phyloP scores from a whole-genome alignment of 371 early-diverging fungal genomes.

The Mucor mucedo region DNA sequence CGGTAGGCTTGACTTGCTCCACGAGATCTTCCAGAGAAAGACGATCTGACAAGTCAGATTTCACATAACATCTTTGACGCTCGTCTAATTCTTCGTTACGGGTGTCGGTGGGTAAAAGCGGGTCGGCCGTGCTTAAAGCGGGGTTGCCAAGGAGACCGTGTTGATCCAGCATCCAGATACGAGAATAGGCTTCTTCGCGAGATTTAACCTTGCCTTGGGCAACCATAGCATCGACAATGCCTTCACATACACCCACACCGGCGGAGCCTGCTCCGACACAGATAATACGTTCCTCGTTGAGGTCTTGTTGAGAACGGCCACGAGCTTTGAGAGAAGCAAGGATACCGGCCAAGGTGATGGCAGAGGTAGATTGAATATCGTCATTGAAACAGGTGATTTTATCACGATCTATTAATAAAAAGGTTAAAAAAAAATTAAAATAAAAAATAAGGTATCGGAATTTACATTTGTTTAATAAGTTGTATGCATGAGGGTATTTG shows the following conservation, averaged over 20 bases:
- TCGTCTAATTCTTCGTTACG: constrained; percentile 45
- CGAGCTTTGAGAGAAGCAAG: constrained; percentile 65
- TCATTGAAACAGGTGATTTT: constrained; percentile 71
- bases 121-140: constrained; percentile 23
- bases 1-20: constrained; percentile 65
- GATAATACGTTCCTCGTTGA: constrained; percentile 55
- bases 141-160: constrained; percentile 58
- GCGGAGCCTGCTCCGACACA: constrained; percentile 76
- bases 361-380: constrained; percentile 72
- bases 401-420: constrained; percentile 50
- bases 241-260: constrained; percentile 73
- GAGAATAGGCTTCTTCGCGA: constrained; percentile 65
- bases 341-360: constrained; percentile 69
- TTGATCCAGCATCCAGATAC: constrained; percentile 66
- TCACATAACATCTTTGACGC: constrained; percentile 59
- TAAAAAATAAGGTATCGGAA: background rate
- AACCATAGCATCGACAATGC: constrained; percentile 67
- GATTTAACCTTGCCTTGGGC: constrained; percentile 60
- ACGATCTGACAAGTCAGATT: constrained; percentile 57
- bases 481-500: constrained; percentile 62
- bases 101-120: constrained; percentile 15
- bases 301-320: constrained; percentile 43
- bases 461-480: constrained; percentile 63
- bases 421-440: background rate
- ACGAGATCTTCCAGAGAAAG: constrained; percentile 60